A percentile compares a stretch with the other conserved stretches of the same genome.
These are phyloP conservation scores for Paxillus rubicundulus DNA, from an alignment of 768 basidiomycete genomes.

Conservation along the genomic window DNA sequence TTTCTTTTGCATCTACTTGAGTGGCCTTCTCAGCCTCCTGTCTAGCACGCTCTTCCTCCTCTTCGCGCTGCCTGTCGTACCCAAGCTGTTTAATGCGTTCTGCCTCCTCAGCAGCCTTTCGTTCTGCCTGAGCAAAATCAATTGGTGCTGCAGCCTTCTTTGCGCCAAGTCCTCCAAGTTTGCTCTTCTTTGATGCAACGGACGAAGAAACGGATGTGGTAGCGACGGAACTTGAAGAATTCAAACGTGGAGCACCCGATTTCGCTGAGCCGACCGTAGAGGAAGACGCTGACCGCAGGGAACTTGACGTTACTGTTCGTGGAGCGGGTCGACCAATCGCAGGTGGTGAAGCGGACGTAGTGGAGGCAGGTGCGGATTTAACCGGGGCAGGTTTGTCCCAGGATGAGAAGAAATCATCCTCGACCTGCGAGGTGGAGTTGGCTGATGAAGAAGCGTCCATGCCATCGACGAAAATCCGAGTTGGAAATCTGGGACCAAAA, in stretches of 20 bases:
- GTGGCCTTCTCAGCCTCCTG: constrained; percentile 55
- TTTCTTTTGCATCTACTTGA: constrained; percentile 27
- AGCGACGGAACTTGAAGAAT: constrained; percentile 37
- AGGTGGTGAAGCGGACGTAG: constrained; percentile 52
- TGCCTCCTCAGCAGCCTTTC: constrained; percentile 87
- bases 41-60: constrained; percentile 72
- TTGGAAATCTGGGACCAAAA: constrained; percentile 57
- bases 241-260: constrained; percentile 42
- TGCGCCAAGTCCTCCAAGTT: constrained; percentile 80
- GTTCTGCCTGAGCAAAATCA: constrained; percentile 93
- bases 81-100: constrained; percentile 90
- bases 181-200: constrained; percentile 54
- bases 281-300: constrained; percentile 48
- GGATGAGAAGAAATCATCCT: constrained; percentile 95
- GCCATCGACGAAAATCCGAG: constrained; percentile 82
- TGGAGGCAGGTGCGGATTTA: constrained; percentile 50
- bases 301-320: constrained; percentile 66
- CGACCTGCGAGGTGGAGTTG: constrained; percentile 46
- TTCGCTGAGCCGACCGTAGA: constrained; percentile 32
- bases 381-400: constrained; percentile 85
- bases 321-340: constrained; percentile 55
- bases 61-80: constrained; percentile 83
- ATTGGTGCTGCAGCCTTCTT: constrained; percentile 79
- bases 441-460: constrained; percentile 44
- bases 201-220: constrained; percentile 31